Evolutionary conservation across 352 stramenopile genomes (phyloP).

Genomic region (Discostella stelligera): DNA sequence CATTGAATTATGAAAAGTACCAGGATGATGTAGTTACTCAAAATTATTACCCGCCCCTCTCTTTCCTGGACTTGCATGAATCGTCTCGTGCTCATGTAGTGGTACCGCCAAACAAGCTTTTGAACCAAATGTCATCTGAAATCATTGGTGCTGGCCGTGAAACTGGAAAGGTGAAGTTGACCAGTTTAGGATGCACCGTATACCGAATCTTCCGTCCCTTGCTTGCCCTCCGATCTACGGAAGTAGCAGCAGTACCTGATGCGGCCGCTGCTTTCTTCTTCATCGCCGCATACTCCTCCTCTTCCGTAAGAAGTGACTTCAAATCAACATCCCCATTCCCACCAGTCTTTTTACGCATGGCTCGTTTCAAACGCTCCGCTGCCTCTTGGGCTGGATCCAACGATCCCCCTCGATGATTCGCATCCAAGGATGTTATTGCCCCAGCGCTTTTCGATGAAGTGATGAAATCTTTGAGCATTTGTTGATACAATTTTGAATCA

Average conservation of each 20-base stretch:
- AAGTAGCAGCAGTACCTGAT: neutral
- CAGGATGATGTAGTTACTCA: neutral
- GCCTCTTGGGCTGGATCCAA: conserved; percentile 27
- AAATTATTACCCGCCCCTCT: neutral
- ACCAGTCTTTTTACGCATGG: conserved; percentile 53
- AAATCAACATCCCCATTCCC: conserved; percentile 30
- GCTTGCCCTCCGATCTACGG: conserved; percentile 77
- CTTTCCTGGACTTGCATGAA: neutral
- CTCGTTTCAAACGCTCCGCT: conserved; percentile 29
- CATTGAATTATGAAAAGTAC: neutral
- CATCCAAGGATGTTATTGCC: neutral
- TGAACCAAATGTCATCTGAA: conserved; percentile 73
- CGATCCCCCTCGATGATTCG: neutral
- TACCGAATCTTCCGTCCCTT: conserved; percentile 85
- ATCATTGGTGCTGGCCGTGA: conserved; percentile 54
- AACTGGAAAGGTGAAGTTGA: conserved; percentile 83
- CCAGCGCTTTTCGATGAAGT: conserved; percentile 9
- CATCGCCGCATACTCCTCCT: conserved; percentile 3
- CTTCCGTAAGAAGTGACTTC: conserved; percentile 4
- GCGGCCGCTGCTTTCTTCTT: conserved; percentile 48
- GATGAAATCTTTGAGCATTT: conserved; percentile 77
- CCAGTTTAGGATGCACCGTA: conserved; percentile 76
- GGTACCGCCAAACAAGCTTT: conserved; percentile 72
- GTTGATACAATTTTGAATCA: conserved; percentile 80
- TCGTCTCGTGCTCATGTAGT: neutral